Evolutionary conservation across 2,329 filamentous ascomycete genomes (phyloP).

Genomic region (Grosmannia huntii): DNA sequence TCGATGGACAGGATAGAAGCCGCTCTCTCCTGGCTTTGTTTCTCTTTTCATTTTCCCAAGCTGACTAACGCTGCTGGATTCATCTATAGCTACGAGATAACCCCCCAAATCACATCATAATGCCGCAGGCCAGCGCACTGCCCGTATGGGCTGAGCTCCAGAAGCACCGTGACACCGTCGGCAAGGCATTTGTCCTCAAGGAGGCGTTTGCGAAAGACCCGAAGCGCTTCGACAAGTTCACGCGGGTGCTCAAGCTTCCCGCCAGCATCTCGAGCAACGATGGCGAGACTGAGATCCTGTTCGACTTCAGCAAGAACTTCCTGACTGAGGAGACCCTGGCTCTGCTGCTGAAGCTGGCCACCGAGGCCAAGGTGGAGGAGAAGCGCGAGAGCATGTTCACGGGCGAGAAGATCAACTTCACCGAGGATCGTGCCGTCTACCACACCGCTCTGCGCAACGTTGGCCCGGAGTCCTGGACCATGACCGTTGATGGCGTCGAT

Average conservation of each 20-base stretch:
- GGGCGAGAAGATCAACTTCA: conserved; percentile 99
- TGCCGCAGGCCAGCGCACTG: conserved; percentile 79
- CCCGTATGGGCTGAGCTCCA: conserved; percentile 83
- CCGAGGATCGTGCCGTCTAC: conserved; percentile 90
- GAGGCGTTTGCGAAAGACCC: conserved; percentile 85
- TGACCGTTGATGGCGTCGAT: conserved; percentile 80
- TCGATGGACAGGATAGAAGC: neutral
- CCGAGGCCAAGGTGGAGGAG: conserved; percentile 82
- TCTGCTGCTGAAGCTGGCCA: conserved; percentile 77
- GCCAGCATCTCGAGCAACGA: conserved; percentile 51
- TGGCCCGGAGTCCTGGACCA: conserved; percentile 51
- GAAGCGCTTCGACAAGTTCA: conserved; percentile 80
- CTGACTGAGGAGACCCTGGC: conserved; percentile 83
- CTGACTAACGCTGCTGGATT: neutral
- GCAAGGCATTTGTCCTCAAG: conserved; percentile 84
- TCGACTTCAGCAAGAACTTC: conserved; percentile 99
- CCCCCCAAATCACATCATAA: conserved; percentile 22
- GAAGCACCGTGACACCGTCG: conserved; percentile 74
- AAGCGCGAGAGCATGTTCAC: conserved; percentile 96
- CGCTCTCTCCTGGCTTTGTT: neutral
- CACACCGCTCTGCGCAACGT: conserved; percentile 90
- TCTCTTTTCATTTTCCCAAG: neutral
- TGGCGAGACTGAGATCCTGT: conserved; percentile 67
- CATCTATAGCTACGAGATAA: neutral
- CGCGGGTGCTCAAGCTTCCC: conserved; percentile 68